Evolutionary conservation across 176 grass and related monocot genomes (phyloP), one percentile per base, ranked within the genome.

Genomic region (Eremochloa ophiuroides): DNA sequence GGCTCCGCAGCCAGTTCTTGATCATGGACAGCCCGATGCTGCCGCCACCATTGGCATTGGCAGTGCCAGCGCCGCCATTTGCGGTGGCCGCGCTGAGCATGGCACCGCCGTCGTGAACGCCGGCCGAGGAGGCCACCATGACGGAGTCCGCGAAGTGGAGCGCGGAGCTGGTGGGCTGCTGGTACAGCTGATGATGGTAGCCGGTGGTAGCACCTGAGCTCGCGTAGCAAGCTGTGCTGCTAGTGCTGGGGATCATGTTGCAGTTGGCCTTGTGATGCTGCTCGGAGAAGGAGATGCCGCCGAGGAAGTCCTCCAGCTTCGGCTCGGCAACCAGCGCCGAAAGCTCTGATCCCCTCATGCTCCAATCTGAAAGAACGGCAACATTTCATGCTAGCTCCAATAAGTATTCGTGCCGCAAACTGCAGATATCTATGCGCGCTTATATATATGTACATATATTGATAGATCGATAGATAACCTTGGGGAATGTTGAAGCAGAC

Each of bases 271-370:
- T 88, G 22, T 91, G 90, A 1, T 95, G 77, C 8, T 95, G 91
- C 71, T 91, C 96, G 1, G 91, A 77, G 44, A 93, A 99, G 23
- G 93, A 91, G 77, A 93, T 81, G 31, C 90, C 89, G 6, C 96
- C 96, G 1, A 99, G 93, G 77, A 99, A 99, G 62, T 99, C 96
- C 86, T 99, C 96, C 34, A 99, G 91, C 80, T 99, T 99, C 3
- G 96, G 96, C 80, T 93, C 87, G 22, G 77, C 74, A 10, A 99
- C 88, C 4, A 99, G 91, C 38, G 87, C 90, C 1, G 96, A 95
- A n/a, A 99, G 87, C 89, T 99, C 96, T 0, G 95, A 93, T 85
- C 86, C 88, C 86, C 93, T 98, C 95, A 91, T 89, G 85, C 48
- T 85, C 96, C 96, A 99, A 39, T 99, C 96, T 99, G 71, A 25